Evolutionary conservation across 345 rosid species (phyloP).

Genomic region (Euclidium syriacum): DNA sequence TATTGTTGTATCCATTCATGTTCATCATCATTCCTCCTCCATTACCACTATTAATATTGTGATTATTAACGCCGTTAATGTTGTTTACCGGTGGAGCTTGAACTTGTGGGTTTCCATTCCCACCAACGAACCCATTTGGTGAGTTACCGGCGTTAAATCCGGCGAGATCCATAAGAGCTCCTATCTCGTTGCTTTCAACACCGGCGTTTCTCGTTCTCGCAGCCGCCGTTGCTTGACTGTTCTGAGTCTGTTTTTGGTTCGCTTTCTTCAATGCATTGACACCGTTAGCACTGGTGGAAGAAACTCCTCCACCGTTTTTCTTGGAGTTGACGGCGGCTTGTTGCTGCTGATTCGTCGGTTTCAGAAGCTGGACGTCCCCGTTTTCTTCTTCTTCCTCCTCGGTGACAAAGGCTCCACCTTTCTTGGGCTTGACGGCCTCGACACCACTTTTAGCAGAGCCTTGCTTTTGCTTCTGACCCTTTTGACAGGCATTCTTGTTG

Average conservation of each 20-base stretch:
- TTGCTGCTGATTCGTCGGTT: slow-evolving; percentile 36
- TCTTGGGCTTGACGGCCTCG: slow-evolving; percentile 49
- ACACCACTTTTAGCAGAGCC: slow-evolving; percentile 31
- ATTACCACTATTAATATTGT: slow-evolving; percentile 30
- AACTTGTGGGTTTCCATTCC: no score
- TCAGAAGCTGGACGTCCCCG: slow-evolving; percentile 36
- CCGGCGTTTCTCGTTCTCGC: slow-evolving; percentile 46
- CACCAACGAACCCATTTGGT: slow-evolving; percentile 26
- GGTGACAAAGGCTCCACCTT: slow-evolving; percentile 23
- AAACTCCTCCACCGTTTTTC: slow-evolving; percentile 34
- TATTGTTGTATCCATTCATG: slow-evolving; percentile 31
- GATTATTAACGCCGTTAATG: slow-evolving; percentile 41
- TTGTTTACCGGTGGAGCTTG: slow-evolving; percentile 44
- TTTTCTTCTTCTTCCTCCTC: slow-evolving; percentile 45
- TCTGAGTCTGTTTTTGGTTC: slow-evolving; percentile 49
- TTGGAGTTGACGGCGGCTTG: slow-evolving; percentile 36
- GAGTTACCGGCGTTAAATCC: slow-evolving; percentile 32
- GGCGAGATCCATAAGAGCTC: slow-evolving; percentile 49
- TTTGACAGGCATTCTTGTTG: slow-evolving; percentile 32
- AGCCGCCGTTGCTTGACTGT: slow-evolving; percentile 49
- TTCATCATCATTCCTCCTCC: slow-evolving; percentile 35
- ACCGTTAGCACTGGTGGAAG: slow-evolving; percentile 26
- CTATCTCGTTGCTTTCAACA: slow-evolving; percentile 38
- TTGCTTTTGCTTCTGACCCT: slow-evolving; percentile 58
- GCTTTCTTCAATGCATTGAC: slow-evolving; percentile 51